Evolutionary conservation across 2,329 filamentous ascomycete genomes (phyloP).

Genomic region (Pseudocercospora fijiensis): DNA sequence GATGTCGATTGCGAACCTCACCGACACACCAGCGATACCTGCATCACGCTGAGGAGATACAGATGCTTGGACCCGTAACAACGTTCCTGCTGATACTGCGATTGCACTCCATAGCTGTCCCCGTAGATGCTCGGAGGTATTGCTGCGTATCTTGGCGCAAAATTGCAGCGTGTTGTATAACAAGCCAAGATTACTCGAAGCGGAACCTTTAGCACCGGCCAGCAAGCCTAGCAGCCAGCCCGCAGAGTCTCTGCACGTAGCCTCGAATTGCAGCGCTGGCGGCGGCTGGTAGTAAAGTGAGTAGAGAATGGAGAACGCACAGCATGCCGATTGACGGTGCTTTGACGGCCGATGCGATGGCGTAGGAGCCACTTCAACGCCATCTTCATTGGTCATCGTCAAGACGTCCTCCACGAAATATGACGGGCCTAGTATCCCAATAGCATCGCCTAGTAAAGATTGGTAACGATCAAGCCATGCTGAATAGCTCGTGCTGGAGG

Average conservation of each 20-base stretch:
- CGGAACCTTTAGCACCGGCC: constrained; percentile 19
- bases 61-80: constrained; percentile 12
- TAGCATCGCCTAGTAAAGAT: constrained; percentile 42
- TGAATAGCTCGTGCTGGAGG: constrained; percentile 14
- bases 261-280: constrained; percentile 7
- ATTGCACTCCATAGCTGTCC: constrained; percentile 22
- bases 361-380: constrained; percentile 63
- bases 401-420: constrained; percentile 53
- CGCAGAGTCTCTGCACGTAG: constrained; percentile 15
- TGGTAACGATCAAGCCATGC: constrained; percentile 27
- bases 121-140: neutral
- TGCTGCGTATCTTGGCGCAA: neutral
- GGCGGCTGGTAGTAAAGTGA: constrained; percentile 28
- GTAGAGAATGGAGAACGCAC: constrained; percentile 59
- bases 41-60: constrained; percentile 18
- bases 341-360: constrained; percentile 63
- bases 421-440: constrained; percentile 51
- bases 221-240: constrained; percentile 25
- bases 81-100: constrained; percentile 14
- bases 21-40: constrained; percentile 39
- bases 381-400: constrained; percentile 56
- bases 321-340: constrained; percentile 52
- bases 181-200: constrained; percentile 20
- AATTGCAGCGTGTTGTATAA: constrained; percentile 22
- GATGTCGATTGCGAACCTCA: constrained; percentile 67